Percentiles rank a stretch among this genome's conserved stretches.
Evolutionary conservation across 169 alveolate genomes (phyloP).

Genomic region (Plasmodium adleri): DNA sequence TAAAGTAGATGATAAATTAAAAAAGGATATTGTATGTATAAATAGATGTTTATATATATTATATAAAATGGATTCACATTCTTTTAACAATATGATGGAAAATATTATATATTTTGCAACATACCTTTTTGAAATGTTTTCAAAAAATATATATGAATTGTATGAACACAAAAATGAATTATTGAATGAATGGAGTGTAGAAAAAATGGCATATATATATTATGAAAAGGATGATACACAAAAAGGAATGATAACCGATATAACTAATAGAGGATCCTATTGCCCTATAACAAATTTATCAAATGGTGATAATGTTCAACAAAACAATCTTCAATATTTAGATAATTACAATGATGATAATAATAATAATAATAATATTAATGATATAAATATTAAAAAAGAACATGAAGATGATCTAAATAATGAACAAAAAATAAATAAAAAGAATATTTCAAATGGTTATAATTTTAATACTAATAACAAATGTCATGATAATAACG

Average conservation of each 20-base stretch:
- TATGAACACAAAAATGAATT: constrained; percentile 28
- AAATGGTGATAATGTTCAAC: background rate
- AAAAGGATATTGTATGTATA: constrained; percentile 48
- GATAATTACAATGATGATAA: background rate
- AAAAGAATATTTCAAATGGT: background rate
- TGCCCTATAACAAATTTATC: background rate
- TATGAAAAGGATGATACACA: background rate
- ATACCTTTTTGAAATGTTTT: constrained; percentile 69
- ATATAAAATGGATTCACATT: constrained; percentile 29
- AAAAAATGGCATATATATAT: constrained; percentile 43
- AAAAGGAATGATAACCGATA: background rate
- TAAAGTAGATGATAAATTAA: constrained; percentile 9
- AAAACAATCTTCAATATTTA: background rate
- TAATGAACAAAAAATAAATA: background rate
- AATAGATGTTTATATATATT: constrained; percentile 59
- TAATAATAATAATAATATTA: background rate
- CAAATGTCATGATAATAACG: background rate
- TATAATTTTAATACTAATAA: background rate
- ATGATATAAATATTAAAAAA: background rate
- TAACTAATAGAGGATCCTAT: background rate
- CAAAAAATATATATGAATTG: constrained; percentile 47
- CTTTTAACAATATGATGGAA: constrained; percentile 32
- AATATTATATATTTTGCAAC: constrained; percentile 70
- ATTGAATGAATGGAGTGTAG: constrained; percentile 44
- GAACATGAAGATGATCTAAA: background rate